Conservation (phyloP, 2,329 filamentous ascomycete genomes). For the Parastagonospora nodorum region DNA sequence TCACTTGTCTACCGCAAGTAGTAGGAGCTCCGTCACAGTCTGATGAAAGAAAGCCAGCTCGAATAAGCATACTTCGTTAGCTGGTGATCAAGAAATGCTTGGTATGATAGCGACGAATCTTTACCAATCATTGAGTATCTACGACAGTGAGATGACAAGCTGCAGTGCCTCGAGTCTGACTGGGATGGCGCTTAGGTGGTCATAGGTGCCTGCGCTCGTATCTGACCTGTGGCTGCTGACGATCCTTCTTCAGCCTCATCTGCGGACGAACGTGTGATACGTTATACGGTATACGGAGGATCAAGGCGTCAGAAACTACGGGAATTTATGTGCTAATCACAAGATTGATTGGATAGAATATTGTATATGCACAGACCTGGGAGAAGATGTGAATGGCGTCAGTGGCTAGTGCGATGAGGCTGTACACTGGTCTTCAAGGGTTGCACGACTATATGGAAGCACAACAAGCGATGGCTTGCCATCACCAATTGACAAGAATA, state of each 20-base stretch:
- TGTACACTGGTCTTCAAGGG: too few species aligned
- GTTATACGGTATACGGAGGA: too few species aligned
- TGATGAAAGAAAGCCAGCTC: conserved; percentile 13
- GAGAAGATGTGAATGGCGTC: too few species aligned
- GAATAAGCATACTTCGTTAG: conserved; percentile 25
- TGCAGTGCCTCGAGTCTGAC: conserved; percentile 1
- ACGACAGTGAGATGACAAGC: neutral
- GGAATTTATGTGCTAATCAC: neutral
- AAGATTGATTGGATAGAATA: neutral
- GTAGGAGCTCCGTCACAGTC: conserved; percentile 1
- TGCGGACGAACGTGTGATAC: neutral
- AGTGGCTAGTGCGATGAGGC: too few species aligned
- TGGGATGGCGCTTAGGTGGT: too few species aligned
- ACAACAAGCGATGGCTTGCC: too few species aligned
- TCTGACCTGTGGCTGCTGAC: conserved; percentile 15
- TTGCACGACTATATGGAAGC: too few species aligned
- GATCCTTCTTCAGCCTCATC: conserved; percentile 12
- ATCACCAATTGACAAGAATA: neutral
- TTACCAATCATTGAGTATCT: neutral
- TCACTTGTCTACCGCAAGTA: neutral
- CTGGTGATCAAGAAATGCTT: conserved; percentile 27
- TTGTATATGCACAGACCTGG: too few species aligned
- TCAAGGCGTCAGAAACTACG: too few species aligned
- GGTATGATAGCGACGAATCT: conserved; percentile 15
- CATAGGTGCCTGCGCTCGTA: neutral